Percentiles rank a stretch among this genome's conserved stretches.
Evolutionary conservation across 768 basidiomycete species (phyloP).

Genomic region (Lyophyllum shimeji): DNA sequence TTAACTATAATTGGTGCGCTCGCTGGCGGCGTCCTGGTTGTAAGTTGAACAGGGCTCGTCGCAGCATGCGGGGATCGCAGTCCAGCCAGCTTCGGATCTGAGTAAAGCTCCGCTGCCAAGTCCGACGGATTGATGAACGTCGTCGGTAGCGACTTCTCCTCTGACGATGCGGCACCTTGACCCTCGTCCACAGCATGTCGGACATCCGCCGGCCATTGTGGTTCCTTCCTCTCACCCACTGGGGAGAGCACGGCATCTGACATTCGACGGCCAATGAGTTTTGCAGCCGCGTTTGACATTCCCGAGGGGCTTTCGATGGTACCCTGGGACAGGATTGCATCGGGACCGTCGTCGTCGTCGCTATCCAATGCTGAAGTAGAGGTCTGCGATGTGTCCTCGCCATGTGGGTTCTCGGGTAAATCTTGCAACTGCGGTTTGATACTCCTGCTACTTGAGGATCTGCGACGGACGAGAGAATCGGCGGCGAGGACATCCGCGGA

Average conservation of each 20-base stretch:
- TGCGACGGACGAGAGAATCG: constrained; percentile 11
- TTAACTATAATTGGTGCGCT: constrained; percentile 74
- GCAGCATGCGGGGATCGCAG: constrained; percentile 25
- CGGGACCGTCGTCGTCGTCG: constrained; percentile 29
- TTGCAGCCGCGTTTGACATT: constrained; percentile 24
- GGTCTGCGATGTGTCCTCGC: constrained; percentile 27
- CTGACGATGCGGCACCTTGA: constrained; percentile 1
- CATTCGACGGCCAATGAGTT: constrained; percentile 37
- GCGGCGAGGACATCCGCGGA: constrained; percentile 9
- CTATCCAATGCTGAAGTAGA: constrained; percentile 55
- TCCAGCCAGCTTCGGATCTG: constrained; percentile 43
- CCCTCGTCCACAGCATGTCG: constrained; percentile 6
- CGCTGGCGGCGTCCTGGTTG: constrained; percentile 25
- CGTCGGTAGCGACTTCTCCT: constrained; percentile 21
- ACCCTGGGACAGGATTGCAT: background rate
- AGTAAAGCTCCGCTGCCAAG: constrained; percentile 38
- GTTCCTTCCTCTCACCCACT: constrained; percentile 10
- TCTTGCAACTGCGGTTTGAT: constrained; percentile 14
- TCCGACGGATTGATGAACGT: constrained; percentile 38
- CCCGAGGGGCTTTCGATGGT: constrained; percentile 3
- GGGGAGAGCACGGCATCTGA: constrained; percentile 42
- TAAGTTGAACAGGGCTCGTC: constrained; percentile 19
- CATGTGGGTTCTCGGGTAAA: constrained; percentile 18
- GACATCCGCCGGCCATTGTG: constrained; percentile 14
- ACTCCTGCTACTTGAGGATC: constrained; percentile 14